Evolutionary conservation across 768 basidiomycete species (phyloP), one percentile per base, ranked within the genome.

Genomic region (Lactifluus echinatus): DNA sequence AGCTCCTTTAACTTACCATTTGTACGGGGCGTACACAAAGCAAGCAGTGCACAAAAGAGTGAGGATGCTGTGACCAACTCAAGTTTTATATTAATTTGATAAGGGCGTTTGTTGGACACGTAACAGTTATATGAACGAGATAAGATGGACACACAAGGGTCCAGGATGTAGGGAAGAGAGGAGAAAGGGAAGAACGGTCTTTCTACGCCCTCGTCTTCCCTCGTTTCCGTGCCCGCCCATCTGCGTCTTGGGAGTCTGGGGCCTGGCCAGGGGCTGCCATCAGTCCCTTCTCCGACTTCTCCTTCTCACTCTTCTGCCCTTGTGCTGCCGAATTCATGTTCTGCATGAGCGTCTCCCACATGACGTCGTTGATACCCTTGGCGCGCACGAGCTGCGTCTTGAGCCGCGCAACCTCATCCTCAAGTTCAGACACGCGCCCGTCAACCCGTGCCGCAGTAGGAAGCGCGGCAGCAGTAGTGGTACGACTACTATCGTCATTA

Each of bases 341-440:
- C 62, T 87, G 83, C 28, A 94, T 87, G 1, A 93, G 80, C 2
- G 78, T 81, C 62, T 89, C 86, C 94, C 94, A 96, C 86, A 96
- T 95, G 51, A 79, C 77, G 66, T 96, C 92, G 64, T 96, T 97
- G 57, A 96, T 77, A n/a, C 85, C 82, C 66, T 93, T 91, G 4
- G 94, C 94, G 67, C 83, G 85, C 26, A 81, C 81, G 6, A 97
- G 73, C 59, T 92, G 85, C 45, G 81, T 79, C 45, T 76, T 79
- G 56, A 95, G 69, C 24, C 69, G 71, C 49, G 75, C 75, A 8
- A 93, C 78, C 69, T 96, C 91, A 2, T 73, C 70, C 69, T 93
- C 86, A 1, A 95, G 79, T 63, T 85, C 81, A 15, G 76, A 66
- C 11, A 93, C 76, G 47, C 79, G 81, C 19, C 78, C 71, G 57